Base-by-base conservation (phyloP, 2,329 filamentous ascomycete genomes). In the Stagonosporopsis rhizophila region DNA sequence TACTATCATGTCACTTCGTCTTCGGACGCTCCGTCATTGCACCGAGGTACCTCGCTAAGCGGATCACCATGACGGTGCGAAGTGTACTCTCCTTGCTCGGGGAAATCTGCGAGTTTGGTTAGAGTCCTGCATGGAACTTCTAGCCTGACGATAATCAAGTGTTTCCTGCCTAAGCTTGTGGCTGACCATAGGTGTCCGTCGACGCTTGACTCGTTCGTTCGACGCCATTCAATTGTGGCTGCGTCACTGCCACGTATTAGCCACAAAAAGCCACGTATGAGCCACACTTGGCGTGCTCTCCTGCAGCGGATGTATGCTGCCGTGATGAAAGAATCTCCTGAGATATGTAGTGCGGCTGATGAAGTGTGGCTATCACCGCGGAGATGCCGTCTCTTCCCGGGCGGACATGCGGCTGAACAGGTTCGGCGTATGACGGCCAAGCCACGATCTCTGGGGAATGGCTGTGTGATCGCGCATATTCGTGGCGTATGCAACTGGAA, bases 61-160 rank as follows among this genome's bases (percentile, higher is more conserved):
- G 25, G 44, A 52, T 37, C 42, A 52, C 34, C 46, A 37, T 19
- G 52, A 40, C 53, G 28, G 42, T 46, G 37, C 41, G 20, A 41
- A 27, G 6, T 40, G 22, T 35, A 28, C 14, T 25, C 11, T 55
- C 44, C 22, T 23, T 38, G 32, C 25, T 56, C 47, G 53, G 53
- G n/a, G 19, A 52, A 52, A 44, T 47, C 48, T 52, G 53, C 53
- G 32, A 56, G 35, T 42, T 6, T 37, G 44, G 53, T 52, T 48
- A 56, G 53, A 52, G 37, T 52, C 25, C 48, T 47, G 47, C 53
- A 52, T 47, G 38, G 53, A 56, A 56, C 30, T 56, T 56, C 47
- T 56, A 52, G 44, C 48, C 25, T 41, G 23, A 9, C 32, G 25
- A 34, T 39, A 39, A 52, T 12, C 46, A 23, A 44, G 37, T 50